Evolutionary conservation across 78 protist genomes (phyloP).

Genomic region (Corallochytrium limacisporum): DNA sequence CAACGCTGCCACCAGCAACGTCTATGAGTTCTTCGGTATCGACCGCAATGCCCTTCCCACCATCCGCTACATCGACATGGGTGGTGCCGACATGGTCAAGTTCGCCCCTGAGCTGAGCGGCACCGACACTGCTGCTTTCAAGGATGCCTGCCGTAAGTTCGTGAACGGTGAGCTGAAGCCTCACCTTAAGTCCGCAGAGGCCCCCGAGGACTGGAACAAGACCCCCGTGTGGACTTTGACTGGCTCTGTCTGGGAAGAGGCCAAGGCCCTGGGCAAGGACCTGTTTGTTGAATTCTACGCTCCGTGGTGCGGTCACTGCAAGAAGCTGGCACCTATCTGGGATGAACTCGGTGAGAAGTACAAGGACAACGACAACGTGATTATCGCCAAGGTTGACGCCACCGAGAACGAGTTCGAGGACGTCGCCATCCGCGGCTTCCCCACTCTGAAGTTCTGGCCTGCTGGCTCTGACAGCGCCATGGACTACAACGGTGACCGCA

Average conservation of each 20-base stretch:
- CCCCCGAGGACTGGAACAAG: conserved; percentile 18
- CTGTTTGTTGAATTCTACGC: conserved; percentile 44
- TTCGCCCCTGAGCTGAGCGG: background rate
- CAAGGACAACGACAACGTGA: background rate
- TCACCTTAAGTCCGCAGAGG: conserved; percentile 5
- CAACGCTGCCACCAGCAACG: background rate
- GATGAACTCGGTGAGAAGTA: conserved; percentile 36
- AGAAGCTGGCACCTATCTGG: conserved; percentile 56
- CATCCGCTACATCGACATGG: conserved; percentile 11
- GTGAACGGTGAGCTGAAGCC: conserved; percentile 9
- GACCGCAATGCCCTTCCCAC: background rate
- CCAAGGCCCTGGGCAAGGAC: conserved; percentile 1
- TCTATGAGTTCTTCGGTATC: conserved; percentile 1
- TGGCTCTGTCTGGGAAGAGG: conserved; percentile 11
- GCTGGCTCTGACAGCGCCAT: background rate
- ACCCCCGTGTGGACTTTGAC: conserved; percentile 1
- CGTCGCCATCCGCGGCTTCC: conserved; percentile 48
- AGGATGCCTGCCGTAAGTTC: background rate
- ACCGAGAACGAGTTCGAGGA: conserved; percentile 22
- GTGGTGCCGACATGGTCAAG: conserved; percentile 9
- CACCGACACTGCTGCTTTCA: background rate
- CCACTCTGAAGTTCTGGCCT: conserved; percentile 56
- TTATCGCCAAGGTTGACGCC: conserved; percentile 26
- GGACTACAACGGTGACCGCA: conserved; percentile 6
- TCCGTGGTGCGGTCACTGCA: conserved; percentile 83